phyloP scores from a whole-genome alignment of 2,329 filamentous ascomycete genomes.

The Tolypocladium tundrense region DNA sequence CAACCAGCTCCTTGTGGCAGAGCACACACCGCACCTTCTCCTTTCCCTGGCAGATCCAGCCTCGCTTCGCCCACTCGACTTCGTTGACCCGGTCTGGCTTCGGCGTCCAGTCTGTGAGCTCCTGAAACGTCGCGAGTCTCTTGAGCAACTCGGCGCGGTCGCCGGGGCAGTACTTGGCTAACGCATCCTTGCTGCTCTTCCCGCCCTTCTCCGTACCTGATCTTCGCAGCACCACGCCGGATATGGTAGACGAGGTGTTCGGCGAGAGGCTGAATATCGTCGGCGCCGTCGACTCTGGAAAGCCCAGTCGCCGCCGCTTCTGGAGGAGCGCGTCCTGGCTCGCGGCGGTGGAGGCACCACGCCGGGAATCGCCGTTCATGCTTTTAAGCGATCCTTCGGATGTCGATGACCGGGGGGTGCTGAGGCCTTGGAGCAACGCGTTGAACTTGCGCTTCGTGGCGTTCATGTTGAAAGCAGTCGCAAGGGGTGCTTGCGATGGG shows the following conservation, averaged over 20 bases:
- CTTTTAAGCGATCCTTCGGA: constrained; percentile 4
- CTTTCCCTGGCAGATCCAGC: constrained; percentile 76
- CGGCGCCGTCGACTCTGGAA: constrained; percentile 28
- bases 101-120: constrained; percentile 85
- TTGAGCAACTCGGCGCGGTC: constrained; percentile 75
- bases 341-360: constrained; percentile 7
- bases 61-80: constrained; percentile 87
- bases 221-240: constrained; percentile 2
- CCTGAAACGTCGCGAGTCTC: constrained; percentile 77
- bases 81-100: constrained; percentile 82
- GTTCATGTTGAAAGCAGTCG: constrained; percentile 39
- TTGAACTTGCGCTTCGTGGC: constrained; percentile 81
- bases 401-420: constrained; percentile 24
- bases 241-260: constrained; percentile 8
- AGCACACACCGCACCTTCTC: constrained; percentile 80
- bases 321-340: constrained; percentile 31
- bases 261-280: constrained; percentile 10
- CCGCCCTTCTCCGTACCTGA: constrained; percentile 3
- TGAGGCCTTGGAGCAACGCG: constrained; percentile 57
- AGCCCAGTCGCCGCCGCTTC: constrained; percentile 43
- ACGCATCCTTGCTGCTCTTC: constrained; percentile 13
- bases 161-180: constrained; percentile 70
- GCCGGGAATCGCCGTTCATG: constrained; percentile 12
- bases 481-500: background rate
- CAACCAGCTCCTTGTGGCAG: constrained; percentile 74